Conservation (phyloP, 129 eudicot genomes). For the Glebionis coronaria region DNA sequence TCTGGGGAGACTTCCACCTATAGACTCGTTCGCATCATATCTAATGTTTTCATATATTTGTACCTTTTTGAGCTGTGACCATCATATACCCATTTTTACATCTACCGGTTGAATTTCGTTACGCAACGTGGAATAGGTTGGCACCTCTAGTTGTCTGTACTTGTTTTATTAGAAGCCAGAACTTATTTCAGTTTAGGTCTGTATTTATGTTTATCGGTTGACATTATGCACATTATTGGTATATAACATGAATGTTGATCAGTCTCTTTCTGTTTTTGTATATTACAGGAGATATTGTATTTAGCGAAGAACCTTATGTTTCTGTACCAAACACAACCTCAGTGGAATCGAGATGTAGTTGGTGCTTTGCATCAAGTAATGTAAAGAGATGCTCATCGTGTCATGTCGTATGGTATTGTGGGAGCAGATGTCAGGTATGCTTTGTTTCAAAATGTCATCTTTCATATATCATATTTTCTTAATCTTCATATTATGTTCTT, state of each 20-base stretch:
- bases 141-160: slow-evolving; percentile 5
- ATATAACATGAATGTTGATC: slow-evolving; percentile 12
- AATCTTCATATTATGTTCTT: not conserved
- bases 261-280: not conserved
- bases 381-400: slow-evolving; percentile 88
- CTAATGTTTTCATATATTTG: too few relatives aligned
- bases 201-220: slow-evolving; percentile 9
- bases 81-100: too few relatives aligned
- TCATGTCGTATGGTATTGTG: slow-evolving; percentile 83
- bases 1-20: too few relatives aligned
- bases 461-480: too few relatives aligned
- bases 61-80: too few relatives aligned
- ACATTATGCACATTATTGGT: slow-evolving; percentile 1
- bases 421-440: slow-evolving; percentile 81
- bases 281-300: slow-evolving; percentile 65
- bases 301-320: slow-evolving; percentile 78
- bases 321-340: slow-evolving; percentile 70
- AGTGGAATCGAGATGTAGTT: slow-evolving; percentile 55
- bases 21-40: too few relatives aligned
- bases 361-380: slow-evolving; percentile 63
- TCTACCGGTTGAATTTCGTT: too few relatives aligned
- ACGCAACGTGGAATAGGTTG: too few relatives aligned
- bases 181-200: not conserved
- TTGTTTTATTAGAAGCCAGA: not conserved
- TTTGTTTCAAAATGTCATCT: not conserved